phyloP scores from a whole-genome alignment of 1,139 yeast genomes.

The Saccharomycopsis crataegensis region DNA sequence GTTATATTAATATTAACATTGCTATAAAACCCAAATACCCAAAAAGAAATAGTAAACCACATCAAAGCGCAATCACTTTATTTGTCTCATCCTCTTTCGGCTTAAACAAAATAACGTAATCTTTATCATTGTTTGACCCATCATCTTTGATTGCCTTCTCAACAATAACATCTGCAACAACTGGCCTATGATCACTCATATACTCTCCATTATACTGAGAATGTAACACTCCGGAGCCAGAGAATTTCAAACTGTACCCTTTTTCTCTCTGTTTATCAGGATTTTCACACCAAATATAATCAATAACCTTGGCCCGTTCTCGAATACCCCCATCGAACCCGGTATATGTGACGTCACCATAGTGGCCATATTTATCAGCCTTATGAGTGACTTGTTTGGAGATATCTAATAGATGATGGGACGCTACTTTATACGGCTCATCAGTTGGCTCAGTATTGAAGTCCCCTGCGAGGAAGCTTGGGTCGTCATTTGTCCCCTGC shows the following conservation, averaged over 20 bases:
- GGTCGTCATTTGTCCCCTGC: conserved; percentile 34
- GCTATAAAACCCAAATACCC: no score
- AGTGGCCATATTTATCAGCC: conserved; percentile 30
- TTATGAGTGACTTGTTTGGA: conserved; percentile 21
- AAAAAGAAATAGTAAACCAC: no score
- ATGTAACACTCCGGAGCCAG: conserved; percentile 40
- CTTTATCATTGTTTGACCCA: not conserved
- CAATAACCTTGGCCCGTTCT: conserved; percentile 34
- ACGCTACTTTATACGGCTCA: conserved; percentile 39
- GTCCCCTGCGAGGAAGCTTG: conserved; percentile 39
- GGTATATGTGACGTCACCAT: conserved; percentile 41
- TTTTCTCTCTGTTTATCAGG: conserved; percentile 24
- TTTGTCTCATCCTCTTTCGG: conserved; percentile 7
- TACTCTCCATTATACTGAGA: conserved; percentile 38
- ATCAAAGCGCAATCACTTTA: not conserved
- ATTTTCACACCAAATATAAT: conserved; percentile 39
- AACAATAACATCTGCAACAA: conserved; percentile 35
- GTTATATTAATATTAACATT: no score
- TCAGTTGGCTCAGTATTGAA: conserved; percentile 49
- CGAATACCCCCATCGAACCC: conserved; percentile 37
- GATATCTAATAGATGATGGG: conserved; percentile 32
- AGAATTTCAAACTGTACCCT: conserved; percentile 24
- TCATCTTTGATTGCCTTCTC: not conserved
- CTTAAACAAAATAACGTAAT: conserved; percentile 11
- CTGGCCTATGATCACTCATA: conserved; percentile 50